Evolutionary conservation across 805 yeast genomes (phyloP).

Genomic region (Ogataea henricii): DNA sequence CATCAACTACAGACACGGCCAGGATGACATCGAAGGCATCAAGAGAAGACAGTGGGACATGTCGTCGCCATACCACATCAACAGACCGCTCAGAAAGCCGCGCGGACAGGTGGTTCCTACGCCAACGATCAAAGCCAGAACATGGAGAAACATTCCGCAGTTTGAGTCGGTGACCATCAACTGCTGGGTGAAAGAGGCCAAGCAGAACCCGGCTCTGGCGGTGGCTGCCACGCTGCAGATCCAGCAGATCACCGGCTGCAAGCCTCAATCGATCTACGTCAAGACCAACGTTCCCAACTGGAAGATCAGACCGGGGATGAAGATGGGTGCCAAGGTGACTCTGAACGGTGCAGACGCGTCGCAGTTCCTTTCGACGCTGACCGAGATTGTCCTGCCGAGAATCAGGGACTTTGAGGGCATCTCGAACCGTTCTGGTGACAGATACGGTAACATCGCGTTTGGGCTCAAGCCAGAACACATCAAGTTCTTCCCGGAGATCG

Average conservation of each 20-base stretch:
- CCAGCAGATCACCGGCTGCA: conserved; percentile 92
- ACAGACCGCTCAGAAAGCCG: conserved; percentile 78
- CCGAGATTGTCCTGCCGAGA: conserved; percentile 92
- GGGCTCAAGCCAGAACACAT: conserved; percentile 80
- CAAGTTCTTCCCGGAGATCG: conserved; percentile 89
- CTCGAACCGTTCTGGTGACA: conserved; percentile 75
- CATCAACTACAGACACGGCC: conserved; percentile 72
- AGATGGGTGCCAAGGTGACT: conserved; percentile 86
- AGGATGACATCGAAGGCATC: conserved; percentile 55
- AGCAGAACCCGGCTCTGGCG: conserved; percentile 68
- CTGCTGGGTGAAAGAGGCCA: conserved; percentile 74
- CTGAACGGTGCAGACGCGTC: conserved; percentile 79
- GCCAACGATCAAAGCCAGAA: conserved; percentile 69
- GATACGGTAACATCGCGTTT: conserved; percentile 80
- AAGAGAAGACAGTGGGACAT: conserved; percentile 86
- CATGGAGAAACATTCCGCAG: conserved; percentile 70
- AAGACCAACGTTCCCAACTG: conserved; percentile 80
- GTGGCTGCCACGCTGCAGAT: conserved; percentile 76
- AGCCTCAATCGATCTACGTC: conserved; percentile 72
- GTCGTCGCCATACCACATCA: conserved; percentile 82
- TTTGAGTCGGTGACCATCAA: conserved; percentile 69
- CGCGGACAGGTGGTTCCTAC: conserved; percentile 72
- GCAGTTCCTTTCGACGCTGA: conserved; percentile 81
- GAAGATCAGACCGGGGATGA: conserved; percentile 84
- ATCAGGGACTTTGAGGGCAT: conserved; percentile 85